Conservation (phyloP, 1,284 basidiomycete species). For the Fomitiporia mediterranea region DNA sequence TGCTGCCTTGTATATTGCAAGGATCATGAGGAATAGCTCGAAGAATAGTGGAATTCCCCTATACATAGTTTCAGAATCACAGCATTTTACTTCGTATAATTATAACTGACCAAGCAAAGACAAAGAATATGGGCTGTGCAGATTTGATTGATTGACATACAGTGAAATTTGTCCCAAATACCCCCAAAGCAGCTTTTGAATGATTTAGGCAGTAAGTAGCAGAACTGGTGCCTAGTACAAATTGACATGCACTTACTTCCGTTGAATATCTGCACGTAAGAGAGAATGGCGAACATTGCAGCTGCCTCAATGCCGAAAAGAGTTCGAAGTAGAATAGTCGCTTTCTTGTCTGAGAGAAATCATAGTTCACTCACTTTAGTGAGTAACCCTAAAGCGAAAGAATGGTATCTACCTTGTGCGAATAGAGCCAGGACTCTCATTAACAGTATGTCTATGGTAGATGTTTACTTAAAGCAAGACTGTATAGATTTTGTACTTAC, state of each 20-base stretch:
- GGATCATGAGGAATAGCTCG: constrained; percentile 2
- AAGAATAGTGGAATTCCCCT: constrained; percentile 9
- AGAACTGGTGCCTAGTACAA: background rate
- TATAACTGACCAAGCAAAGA: constrained; percentile 1
- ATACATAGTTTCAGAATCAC: background rate
- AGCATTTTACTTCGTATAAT: background rate
- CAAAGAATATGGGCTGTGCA: background rate
- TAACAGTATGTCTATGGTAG: background rate
- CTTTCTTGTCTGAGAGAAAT: background rate
- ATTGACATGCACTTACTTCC: background rate
- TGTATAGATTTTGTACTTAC: background rate
- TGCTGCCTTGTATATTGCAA: constrained; percentile 8
- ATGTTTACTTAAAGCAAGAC: too few relatives aligned
- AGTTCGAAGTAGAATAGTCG: background rate
- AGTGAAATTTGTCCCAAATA: background rate
- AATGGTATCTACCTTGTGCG: background rate
- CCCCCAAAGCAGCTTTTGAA: background rate
- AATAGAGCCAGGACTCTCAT: constrained; percentile 5
- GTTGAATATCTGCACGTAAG: background rate
- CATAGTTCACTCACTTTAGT: background rate
- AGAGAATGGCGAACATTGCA: constrained; percentile 1
- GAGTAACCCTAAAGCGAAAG: background rate
- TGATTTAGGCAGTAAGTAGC: background rate
- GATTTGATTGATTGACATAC: constrained; percentile 1
- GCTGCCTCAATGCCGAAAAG: constrained; percentile 5